These are phyloP conservation scores for Alternaria conjuncta DNA, from an alignment of 2,329 filamentous ascomycete genomes.

Conservation along the genomic window DNA sequence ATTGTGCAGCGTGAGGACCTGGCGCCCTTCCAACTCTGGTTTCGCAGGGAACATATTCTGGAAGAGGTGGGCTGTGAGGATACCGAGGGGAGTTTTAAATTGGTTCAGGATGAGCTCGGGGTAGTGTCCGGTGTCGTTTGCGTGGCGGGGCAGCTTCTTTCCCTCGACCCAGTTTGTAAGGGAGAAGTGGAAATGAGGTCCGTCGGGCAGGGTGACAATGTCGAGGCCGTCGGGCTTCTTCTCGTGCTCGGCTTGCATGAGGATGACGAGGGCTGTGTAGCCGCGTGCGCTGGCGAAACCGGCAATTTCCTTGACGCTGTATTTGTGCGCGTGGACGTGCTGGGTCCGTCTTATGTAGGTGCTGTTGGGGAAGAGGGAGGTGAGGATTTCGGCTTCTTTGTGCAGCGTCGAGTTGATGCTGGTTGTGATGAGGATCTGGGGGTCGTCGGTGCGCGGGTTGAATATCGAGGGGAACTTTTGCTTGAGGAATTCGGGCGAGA, in stretches of 20 bases:
- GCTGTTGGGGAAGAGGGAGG: slow-evolving; percentile 79
- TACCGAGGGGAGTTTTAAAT: slow-evolving; percentile 90
- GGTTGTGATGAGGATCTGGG: slow-evolving; percentile 92
- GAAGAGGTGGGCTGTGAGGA: slow-evolving; percentile 85
- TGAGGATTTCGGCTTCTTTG: slow-evolving; percentile 78
- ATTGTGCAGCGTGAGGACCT: slow-evolving; percentile 92
- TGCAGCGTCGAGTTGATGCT: slow-evolving; percentile 88
- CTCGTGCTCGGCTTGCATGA: slow-evolving; percentile 77
- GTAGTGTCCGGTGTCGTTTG: slow-evolving; percentile 83
- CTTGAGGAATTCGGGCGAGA: slow-evolving; percentile 66
- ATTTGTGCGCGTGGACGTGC: slow-evolving; percentile 86
- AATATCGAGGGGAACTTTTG: slow-evolving; percentile 68
- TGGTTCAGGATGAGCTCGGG: slow-evolving; percentile 92
- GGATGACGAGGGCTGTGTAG: slow-evolving; percentile 82
- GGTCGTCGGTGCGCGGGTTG: slow-evolving; percentile 59
- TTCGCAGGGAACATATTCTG: slow-evolving; percentile 77
- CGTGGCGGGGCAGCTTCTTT: slow-evolving; percentile 86
- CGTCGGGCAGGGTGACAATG: slow-evolving; percentile 80
- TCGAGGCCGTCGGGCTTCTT: slow-evolving; percentile 85
- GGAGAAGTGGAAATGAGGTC: slow-evolving; percentile 91
- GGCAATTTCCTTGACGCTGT: slow-evolving; percentile 88
- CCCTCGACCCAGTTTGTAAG: slow-evolving; percentile 91
- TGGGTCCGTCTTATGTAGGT: slow-evolving; percentile 84
- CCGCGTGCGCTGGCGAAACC: slow-evolving; percentile 81
- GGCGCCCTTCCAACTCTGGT: slow-evolving; percentile 83